A percentile compares a stretch with the other conserved stretches of the same genome.
Evolutionary conservation across 495 filamentous ascomycete genomes (phyloP).

Genomic region (Xylaria curta): DNA sequence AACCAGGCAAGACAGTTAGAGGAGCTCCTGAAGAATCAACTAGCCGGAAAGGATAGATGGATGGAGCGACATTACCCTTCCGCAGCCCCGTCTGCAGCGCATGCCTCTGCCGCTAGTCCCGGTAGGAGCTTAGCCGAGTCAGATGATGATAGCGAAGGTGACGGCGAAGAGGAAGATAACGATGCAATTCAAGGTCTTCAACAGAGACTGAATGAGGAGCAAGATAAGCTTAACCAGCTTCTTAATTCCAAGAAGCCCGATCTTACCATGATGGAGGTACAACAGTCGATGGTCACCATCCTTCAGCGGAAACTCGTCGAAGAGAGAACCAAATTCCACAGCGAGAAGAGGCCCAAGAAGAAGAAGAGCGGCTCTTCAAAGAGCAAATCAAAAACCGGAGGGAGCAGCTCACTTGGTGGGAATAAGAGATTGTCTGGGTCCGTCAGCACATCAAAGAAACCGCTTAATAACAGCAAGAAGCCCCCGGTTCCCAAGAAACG

Average conservation of each 20-base stretch:
- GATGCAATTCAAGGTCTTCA: slow-evolving; percentile 40
- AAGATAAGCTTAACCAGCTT: slow-evolving; percentile 68
- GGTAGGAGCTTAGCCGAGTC: slow-evolving; percentile 64
- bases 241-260: slow-evolving; percentile 74
- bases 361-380: slow-evolving; percentile 46
- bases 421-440: slow-evolving; percentile 52
- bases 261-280: slow-evolving; percentile 64
- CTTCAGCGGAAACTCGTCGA: slow-evolving; percentile 56
- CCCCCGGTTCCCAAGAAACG: slow-evolving; percentile 59
- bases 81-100: slow-evolving; percentile 50
- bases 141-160: slow-evolving; percentile 49
- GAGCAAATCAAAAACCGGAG: slow-evolving; percentile 39
- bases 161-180: slow-evolving; percentile 39
- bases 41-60: slow-evolving; percentile 76
- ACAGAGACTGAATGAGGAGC: slow-evolving; percentile 56
- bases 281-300: slow-evolving; percentile 53
- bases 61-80: slow-evolving; percentile 73
- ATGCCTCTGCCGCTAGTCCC: slow-evolving; percentile 56
- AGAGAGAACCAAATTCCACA: slow-evolving; percentile 55
- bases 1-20: slow-evolving; percentile 72
- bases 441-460: slow-evolving; percentile 60
- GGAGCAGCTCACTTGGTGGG: slow-evolving; percentile 25
- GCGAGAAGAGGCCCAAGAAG: slow-evolving; percentile 49
- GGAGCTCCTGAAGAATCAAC: slow-evolving; percentile 73
- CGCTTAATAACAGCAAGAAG: slow-evolving; percentile 42